These are phyloP conservation scores for Fusarium vanettenii DNA, from an alignment of 2,329 filamentous ascomycete genomes.

Conservation along the genomic window DNA sequence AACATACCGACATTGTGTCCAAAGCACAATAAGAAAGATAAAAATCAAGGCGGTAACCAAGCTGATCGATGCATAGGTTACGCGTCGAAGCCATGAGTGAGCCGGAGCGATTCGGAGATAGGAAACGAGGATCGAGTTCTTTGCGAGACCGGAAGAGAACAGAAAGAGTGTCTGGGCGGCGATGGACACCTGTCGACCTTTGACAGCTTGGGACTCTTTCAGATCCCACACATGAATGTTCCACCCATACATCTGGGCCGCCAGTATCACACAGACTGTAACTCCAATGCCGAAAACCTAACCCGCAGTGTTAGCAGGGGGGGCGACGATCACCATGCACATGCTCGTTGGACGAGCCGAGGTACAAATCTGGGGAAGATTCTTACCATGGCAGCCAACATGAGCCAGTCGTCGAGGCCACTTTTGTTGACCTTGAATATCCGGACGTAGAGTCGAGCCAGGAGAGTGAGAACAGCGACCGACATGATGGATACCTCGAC, in stretches of 20 bases:
- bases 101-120: conserved; percentile 54
- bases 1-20: conserved; percentile 52
- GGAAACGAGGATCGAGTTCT: conserved; percentile 54
- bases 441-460: conserved; percentile 53
- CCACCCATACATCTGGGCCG: conserved; percentile 51
- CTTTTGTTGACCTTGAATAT: conserved; percentile 47
- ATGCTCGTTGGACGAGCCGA: conserved; percentile 18
- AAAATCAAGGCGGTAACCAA: conserved; percentile 45
- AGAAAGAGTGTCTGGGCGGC: conserved; percentile 55
- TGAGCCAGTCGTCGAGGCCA: conserved; percentile 56
- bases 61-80: conserved; percentile 45
- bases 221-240: conserved; percentile 54
- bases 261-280: conserved; percentile 50
- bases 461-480: conserved; percentile 49
- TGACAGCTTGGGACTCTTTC: conserved; percentile 37
- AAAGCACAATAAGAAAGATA: conserved; percentile 50
- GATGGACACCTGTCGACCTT: conserved; percentile 52
- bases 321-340: conserved; percentile 6
- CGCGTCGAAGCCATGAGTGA: conserved; percentile 47
- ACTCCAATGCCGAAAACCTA: conserved; percentile 50
- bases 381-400: conserved; percentile 52
- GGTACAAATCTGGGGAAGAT: neutral
- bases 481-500: conserved; percentile 51
- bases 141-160: conserved; percentile 52
- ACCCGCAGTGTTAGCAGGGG: conserved; percentile 20